phyloP scores from a whole-genome alignment of 441 rosid genomes.

The Aquilaria agallochum region DNA sequence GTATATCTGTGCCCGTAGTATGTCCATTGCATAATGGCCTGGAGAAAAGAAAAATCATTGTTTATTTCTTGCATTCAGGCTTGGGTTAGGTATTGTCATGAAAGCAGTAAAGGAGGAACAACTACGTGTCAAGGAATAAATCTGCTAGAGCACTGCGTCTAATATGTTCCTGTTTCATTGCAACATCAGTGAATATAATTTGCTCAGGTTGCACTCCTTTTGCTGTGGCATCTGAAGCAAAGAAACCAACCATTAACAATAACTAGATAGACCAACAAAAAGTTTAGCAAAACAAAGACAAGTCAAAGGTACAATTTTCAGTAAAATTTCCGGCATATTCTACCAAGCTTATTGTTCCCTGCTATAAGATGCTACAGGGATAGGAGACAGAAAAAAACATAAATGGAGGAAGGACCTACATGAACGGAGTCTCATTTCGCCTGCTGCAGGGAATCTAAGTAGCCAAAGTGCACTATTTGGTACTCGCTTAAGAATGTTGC shows the following conservation, averaged over 20 bases:
- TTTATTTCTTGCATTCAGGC: background rate
- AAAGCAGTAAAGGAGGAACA: slow-evolving; percentile 1
- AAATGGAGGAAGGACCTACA: slow-evolving; percentile 42
- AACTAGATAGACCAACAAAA: background rate
- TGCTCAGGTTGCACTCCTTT: slow-evolving; percentile 93
- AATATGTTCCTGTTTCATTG: slow-evolving; percentile 95
- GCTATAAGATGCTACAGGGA: background rate
- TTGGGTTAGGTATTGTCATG: background rate
- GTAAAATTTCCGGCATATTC: no score
- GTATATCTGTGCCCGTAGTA: slow-evolving; percentile 96
- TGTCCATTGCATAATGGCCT: slow-evolving; percentile 99
- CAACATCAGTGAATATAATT: slow-evolving; percentile 97
- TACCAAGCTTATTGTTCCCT: no score
- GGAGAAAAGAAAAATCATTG: slow-evolving; percentile 11
- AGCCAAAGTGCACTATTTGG: slow-evolving; percentile 99
- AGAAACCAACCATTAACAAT: background rate
- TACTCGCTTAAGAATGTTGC: slow-evolving; percentile 94
- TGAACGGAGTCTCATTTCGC: slow-evolving; percentile 85
- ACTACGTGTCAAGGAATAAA: slow-evolving; percentile 92
- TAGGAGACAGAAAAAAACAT: background rate
- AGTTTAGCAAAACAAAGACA: slow-evolving; percentile 1
- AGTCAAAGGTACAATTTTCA: background rate
- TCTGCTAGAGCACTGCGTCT: slow-evolving; percentile 96
- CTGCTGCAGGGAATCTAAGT: slow-evolving; percentile 98
- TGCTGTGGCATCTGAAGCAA: slow-evolving; percentile 71